These are phyloP conservation scores for Epichloe uncinata DNA, from an alignment of 2,329 filamentous ascomycete species.

Conservation along the genomic window DNA sequence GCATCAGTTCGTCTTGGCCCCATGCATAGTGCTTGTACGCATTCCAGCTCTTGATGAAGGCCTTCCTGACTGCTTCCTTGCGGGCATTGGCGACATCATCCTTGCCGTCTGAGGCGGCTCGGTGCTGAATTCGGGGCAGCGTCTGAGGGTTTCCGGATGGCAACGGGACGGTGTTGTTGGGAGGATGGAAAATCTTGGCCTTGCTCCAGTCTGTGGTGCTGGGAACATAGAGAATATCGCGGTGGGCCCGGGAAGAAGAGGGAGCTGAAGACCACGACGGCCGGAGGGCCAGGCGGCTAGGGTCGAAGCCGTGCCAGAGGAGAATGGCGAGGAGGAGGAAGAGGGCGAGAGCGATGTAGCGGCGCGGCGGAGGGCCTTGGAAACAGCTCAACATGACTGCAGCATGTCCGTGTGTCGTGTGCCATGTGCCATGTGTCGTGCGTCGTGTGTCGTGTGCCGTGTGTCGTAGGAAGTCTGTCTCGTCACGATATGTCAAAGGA, in stretches of 20 bases:
- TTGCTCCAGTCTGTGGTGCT: slow-evolving; percentile 27
- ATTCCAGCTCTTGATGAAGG: slow-evolving; percentile 33
- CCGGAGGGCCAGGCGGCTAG: slow-evolving; percentile 7
- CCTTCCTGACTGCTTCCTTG: slow-evolving; percentile 24
- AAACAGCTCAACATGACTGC: slow-evolving; percentile 17
- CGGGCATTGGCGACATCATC: slow-evolving; percentile 20
- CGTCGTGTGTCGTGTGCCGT: too few species aligned
- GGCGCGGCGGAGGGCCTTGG: slow-evolving; percentile 20
- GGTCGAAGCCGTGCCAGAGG: slow-evolving; percentile 15
- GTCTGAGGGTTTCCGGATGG: slow-evolving; percentile 22
- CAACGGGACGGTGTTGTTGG: slow-evolving; percentile 17
- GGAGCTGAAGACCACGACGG: not conserved
- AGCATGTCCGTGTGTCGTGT: not conserved
- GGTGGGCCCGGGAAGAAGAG: slow-evolving; percentile 8
- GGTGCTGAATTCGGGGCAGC: slow-evolving; percentile 30
- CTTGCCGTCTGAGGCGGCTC: slow-evolving; percentile 23
- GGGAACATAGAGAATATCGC: slow-evolving; percentile 19
- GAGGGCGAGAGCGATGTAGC: slow-evolving; percentile 18
- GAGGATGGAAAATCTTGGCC: slow-evolving; percentile 19
- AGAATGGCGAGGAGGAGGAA: slow-evolving; percentile 15
- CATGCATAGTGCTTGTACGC: slow-evolving; percentile 42
- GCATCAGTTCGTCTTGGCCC: slow-evolving; percentile 42
- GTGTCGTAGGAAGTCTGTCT: too few species aligned
- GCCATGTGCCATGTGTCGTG: too few species aligned
- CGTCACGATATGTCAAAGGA: too few species aligned